Evolutionary conservation across 495 filamentous ascomycete genomes (phyloP).

Genomic region (Collariella sp.): DNA sequence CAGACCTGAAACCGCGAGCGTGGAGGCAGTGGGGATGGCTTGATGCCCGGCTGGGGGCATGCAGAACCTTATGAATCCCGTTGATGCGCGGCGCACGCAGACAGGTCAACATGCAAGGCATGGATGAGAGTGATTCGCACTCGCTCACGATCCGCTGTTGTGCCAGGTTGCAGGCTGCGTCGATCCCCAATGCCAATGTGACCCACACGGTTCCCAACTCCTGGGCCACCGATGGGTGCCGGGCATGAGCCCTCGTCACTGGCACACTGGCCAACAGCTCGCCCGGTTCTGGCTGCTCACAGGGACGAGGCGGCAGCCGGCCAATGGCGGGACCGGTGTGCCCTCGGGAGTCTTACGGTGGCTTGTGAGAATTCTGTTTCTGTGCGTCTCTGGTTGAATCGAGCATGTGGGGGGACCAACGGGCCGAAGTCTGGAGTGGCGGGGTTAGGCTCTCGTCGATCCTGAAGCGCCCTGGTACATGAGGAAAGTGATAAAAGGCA

Average conservation of each 20-base stretch:
- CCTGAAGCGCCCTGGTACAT: neutral
- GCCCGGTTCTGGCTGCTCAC: neutral
- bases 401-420: neutral
- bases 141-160: conserved; percentile 5
- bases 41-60: neutral
- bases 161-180: neutral
- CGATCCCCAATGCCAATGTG: neutral
- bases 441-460: neutral
- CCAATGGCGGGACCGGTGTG: neutral
- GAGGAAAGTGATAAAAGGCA: too few relatives aligned
- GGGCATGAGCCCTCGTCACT: neutral
- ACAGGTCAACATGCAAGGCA: neutral
- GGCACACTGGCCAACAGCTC: neutral
- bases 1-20: neutral
- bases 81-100: neutral
- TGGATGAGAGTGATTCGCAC: neutral
- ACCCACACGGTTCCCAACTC: neutral
- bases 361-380: neutral
- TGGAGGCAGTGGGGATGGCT: neutral
- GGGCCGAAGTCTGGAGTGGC: neutral
- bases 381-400: neutral
- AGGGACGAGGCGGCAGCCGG: neutral
- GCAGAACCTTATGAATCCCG: neutral
- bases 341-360: neutral
- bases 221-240: neutral